phyloP scores from a whole-genome alignment of 1,284 basidiomycete genomes.

The Vanrija pseudolonga region DNA sequence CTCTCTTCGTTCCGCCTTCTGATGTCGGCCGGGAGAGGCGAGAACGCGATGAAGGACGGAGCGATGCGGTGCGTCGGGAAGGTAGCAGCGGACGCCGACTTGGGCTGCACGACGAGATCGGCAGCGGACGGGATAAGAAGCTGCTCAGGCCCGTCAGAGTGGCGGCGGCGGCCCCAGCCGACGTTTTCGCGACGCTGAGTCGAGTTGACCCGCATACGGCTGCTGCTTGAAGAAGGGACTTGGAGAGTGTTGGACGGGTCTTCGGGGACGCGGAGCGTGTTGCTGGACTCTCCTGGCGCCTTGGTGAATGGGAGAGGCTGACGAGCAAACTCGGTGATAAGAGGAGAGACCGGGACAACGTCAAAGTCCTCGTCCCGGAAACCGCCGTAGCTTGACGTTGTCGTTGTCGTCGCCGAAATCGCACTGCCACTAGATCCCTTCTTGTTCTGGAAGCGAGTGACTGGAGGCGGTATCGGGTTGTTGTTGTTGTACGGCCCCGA shows the following conservation, averaged over 20 bases:
- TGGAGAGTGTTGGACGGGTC: conserved; percentile 3
- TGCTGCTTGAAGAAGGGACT: background rate
- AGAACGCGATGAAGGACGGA: background rate
- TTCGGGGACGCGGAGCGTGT: conserved; percentile 5
- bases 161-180: conserved; percentile 36
- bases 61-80: background rate
- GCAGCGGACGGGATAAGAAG: background rate
- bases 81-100: background rate
- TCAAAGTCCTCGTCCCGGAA: conserved; percentile 12
- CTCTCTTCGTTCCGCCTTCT: too few relatives aligned
- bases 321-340: conserved; percentile 32
- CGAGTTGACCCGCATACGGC: conserved; percentile 23
- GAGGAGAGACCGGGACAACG: conserved; percentile 13
- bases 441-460: conserved; percentile 15
- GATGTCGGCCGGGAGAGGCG: too few relatives aligned
- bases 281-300: background rate
- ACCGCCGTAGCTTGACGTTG: background rate
- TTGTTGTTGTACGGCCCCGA: conserved; percentile 31
- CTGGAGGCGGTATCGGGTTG: conserved; percentile 19
- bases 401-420: background rate
- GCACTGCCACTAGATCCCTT: conserved; percentile 17
- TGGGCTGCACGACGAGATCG: background rate
- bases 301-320: background rate
- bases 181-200: conserved; percentile 30
- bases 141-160: conserved; percentile 25